Evolutionary conservation across 2,329 filamentous ascomycete species (phyloP), one percentile per base, ranked within the genome.

Genomic region (Botryosphaeria dothidea): DNA sequence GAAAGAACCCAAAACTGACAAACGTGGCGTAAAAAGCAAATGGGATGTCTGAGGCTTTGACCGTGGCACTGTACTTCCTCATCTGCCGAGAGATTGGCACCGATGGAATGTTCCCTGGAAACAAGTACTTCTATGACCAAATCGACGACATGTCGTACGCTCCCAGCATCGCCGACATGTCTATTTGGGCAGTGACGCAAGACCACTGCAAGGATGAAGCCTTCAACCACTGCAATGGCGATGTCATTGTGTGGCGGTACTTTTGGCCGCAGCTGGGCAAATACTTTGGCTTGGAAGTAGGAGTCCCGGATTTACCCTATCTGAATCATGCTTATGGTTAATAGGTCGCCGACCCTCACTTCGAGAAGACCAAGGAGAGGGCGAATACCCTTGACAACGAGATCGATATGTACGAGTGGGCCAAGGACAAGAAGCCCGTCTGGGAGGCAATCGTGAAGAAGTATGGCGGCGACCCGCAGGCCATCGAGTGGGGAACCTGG

Each of bases 21-120:
- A 4, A 29, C 6, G 8, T 7, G 27, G 49, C 17, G 17, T 64
- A 56, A 7, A 70, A 70, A 9, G 67, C 72, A 1, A 68, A 73
- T n/a, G 67, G 65, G 64, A 81, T 81, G 74, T 83, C 82, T 67
- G 70, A 79, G 5, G 75, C 77, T 15, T 74, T 77, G 2, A 72
- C 76, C 1, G 64, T 81, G 2, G 80, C 75, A 0, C 69, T 83
- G n/a, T 83, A 82, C 65, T 75, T 74, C 57, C 71, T 74, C 25
- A 70, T 80, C 41, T 72, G 66, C 67, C 72, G 70, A 51, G 77
- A 79, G 64, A 71, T 80, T 1, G 71, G 73, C 1, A 68, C 71
- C 17, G 68, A 74, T 31, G 69, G 79, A 1, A 64, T 69, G 3
- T 80, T 78, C 65, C 80, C 78, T 0, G 76, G 77, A 2, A 74